phyloP scores from a whole-genome alignment of 768 basidiomycete genomes.

The Serendipita sp. region DNA sequence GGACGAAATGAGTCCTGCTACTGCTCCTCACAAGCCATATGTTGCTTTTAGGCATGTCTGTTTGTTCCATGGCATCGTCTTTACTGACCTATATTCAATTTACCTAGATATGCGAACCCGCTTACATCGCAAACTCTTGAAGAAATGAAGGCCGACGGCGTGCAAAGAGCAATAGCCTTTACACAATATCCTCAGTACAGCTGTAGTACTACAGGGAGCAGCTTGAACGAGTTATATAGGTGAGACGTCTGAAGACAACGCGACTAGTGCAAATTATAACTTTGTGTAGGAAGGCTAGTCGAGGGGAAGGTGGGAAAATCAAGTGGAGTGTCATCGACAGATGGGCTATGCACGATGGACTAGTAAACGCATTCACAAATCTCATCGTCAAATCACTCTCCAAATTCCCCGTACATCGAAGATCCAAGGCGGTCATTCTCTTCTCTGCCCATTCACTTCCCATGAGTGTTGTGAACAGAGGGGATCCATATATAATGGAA shows the following conservation, averaged over 20 bases:
- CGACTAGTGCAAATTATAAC: background rate
- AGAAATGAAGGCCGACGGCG: constrained; percentile 80
- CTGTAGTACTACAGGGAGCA: constrained; percentile 96
- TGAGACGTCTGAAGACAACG: constrained; percentile 2
- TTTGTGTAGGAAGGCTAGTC: constrained; percentile 26
- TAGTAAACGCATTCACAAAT: constrained; percentile 85
- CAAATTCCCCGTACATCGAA: constrained; percentile 51
- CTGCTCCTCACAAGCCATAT: constrained; percentile 91
- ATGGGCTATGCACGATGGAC: constrained; percentile 91
- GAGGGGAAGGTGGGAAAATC: constrained; percentile 47
- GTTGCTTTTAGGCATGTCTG: constrained; percentile 64
- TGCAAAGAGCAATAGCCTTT: constrained; percentile 85
- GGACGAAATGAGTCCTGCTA: constrained; percentile 85
- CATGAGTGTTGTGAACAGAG: constrained; percentile 96
- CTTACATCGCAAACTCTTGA: constrained; percentile 67
- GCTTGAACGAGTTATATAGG: constrained; percentile 80
- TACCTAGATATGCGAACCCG: constrained; percentile 47
- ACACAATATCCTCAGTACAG: constrained; percentile 98
- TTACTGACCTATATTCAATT: background rate
- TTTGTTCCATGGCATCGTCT: background rate
- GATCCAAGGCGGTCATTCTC: constrained; percentile 63
- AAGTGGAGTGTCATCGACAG: constrained; percentile 97
- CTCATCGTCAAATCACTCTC: constrained; percentile 69
- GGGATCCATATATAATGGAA: constrained; percentile 91
- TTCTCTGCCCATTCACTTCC: constrained; percentile 98